These are phyloP conservation scores for Pythium monospermum DNA, from an alignment of 352 stramenopile genomes.

Conservation along the genomic window DNA sequence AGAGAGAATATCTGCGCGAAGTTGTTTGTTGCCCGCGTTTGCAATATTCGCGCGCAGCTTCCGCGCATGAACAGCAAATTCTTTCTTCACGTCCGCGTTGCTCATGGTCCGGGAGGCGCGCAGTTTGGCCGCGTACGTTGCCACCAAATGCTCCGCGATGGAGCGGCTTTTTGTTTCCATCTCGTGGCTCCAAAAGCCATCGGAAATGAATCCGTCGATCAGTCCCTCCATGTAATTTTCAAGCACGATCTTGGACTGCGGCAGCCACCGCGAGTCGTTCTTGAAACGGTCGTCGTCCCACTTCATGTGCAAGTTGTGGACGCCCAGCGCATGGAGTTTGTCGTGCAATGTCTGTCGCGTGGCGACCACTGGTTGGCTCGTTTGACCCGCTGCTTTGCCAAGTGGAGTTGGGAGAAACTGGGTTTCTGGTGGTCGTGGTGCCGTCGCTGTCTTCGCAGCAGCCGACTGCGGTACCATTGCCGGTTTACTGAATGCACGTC, in stretches of 20 bases:
- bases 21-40: slow-evolving; percentile 32
- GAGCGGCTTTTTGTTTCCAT: slow-evolving; percentile 18
- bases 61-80: slow-evolving; percentile 40
- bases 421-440: not conserved
- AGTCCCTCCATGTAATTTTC: slow-evolving; percentile 37
- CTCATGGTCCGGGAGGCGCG: slow-evolving; percentile 12
- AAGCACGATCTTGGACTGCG: slow-evolving; percentile 17
- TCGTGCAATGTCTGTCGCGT: not conserved
- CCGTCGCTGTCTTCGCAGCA: not conserved
- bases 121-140: slow-evolving; percentile 33
- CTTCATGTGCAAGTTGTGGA: not conserved
- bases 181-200: slow-evolving; percentile 17
- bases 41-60: slow-evolving; percentile 50
- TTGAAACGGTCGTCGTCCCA: slow-evolving; percentile 28
- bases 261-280: slow-evolving; percentile 40
- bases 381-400: not conserved
- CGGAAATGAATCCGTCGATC: slow-evolving; percentile 34
- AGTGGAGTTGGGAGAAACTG: too few relatives aligned
- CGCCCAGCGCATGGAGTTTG: not conserved
- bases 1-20: slow-evolving; percentile 34
- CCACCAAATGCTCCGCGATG: slow-evolving; percentile 30
- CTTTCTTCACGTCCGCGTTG: slow-evolving; percentile 32
- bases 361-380: not conserved
- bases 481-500: slow-evolving; percentile 3
- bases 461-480: not conserved